These are phyloP conservation scores for Dimargaris cristalligena DNA, from an alignment of 192 early-diverging fungal species.

Conservation along the genomic window DNA sequence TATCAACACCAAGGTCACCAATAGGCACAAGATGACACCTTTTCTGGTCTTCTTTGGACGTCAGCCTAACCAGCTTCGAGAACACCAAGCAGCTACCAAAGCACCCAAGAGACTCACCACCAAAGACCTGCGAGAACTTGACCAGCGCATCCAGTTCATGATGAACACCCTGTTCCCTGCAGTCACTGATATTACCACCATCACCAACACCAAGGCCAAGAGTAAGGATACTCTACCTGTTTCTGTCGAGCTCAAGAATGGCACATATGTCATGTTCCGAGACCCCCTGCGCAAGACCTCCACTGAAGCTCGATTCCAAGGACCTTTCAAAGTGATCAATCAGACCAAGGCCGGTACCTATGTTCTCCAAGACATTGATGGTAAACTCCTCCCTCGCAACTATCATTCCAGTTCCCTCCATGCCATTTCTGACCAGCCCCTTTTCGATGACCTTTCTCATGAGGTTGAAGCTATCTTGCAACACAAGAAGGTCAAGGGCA, in stretches of 20 bases:
- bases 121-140: neutral
- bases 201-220: constrained; percentile 6
- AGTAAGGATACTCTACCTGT: constrained; percentile 14
- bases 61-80: constrained; percentile 15
- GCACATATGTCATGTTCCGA: constrained; percentile 12
- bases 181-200: constrained; percentile 3
- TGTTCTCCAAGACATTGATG: constrained; percentile 14
- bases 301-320: constrained; percentile 10
- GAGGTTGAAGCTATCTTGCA: constrained; percentile 15
- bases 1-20: constrained; percentile 19
- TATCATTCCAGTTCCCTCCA: constrained; percentile 14
- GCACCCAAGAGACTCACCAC: neutral
- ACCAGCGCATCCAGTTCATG: constrained; percentile 3
- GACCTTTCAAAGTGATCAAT: constrained; percentile 15
- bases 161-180: neutral
- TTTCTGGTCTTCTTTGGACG: constrained; percentile 29
- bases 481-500: no score
- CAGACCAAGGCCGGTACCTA: constrained; percentile 14
- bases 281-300: constrained; percentile 11
- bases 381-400: constrained; percentile 13
- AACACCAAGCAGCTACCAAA: constrained; percentile 12
- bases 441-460: constrained; percentile 11
- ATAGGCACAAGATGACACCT: constrained; percentile 18
- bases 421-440: constrained; percentile 11
- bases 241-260: constrained; percentile 4